Evolutionary conservation across 2,329 filamentous ascomycete species (phyloP), one percentile per base, ranked within the genome.

Genomic region (Lecanicillium sp.): DNA sequence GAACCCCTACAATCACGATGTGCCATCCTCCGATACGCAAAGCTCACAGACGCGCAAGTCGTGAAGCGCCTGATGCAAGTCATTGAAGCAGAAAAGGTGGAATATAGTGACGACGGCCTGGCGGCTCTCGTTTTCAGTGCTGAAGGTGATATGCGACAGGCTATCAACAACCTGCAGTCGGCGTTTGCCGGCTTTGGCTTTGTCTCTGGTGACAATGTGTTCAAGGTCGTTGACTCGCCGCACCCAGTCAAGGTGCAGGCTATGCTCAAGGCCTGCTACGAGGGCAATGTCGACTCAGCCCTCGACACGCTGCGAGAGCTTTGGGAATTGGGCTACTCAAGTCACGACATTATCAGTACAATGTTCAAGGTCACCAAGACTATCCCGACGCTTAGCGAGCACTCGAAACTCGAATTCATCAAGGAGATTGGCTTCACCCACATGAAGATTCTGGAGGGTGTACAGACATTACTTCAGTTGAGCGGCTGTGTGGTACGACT

Each of bases 281-380:
- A 96, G 59, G 83, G 85, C 38, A 88, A 90, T 50, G 75, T 98
- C 16, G 89, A 95, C 59, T 79, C 80, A 43, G 92, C 92, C 2
- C 67, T 98, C 43, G 87, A 94, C 50, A 79, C 75, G 4, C 65
- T 98, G 47, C 85, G 87, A 50, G 92, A 96, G 65, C 71, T 98
- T 30, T 98, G 92, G 90, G 79, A 83, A 44, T 67, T 96, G 43
- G 92, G 92, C 12, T 98, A 98, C 65, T 95, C 87, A n/a, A 94
- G 87, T 51, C 90, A 98, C 65, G 92, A 98, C 60, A 95, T 98
- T 51, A 94, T 98, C 61, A 94, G 85, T 64, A 98, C 90, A 45
- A 98, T 98, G 92, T 96, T 98, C 71, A 82, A 83, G 55, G 92
- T 98, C 43, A 96, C 92, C 33, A 98, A 96, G 70, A 94, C 88